Conservation (phyloP, 805 yeast species). For the Yamadazyma akitaensis region DNA sequence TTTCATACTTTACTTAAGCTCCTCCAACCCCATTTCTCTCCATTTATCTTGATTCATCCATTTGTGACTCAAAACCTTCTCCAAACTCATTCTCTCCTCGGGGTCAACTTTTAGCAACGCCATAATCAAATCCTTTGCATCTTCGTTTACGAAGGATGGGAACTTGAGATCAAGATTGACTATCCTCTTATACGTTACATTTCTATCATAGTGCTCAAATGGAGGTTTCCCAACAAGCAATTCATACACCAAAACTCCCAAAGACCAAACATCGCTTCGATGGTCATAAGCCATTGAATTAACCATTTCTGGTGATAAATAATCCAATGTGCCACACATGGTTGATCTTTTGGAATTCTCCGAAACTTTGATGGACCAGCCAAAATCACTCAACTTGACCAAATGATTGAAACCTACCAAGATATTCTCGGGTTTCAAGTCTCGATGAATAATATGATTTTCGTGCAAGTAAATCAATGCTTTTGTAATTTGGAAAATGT, state of each 20-base stretch:
- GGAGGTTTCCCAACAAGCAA: conserved; percentile 88
- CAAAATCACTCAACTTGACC: conserved; percentile 88
- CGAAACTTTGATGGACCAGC: conserved; percentile 71
- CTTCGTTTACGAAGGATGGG: conserved; percentile 66
- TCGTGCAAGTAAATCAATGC: conserved; percentile 77
- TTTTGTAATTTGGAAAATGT: conserved; percentile 76
- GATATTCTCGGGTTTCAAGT: conserved; percentile 91
- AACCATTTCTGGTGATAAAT: conserved; percentile 93
- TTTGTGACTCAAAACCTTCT: conserved; percentile 68
- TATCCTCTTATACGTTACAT: conserved; percentile 76
- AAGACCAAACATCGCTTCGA: conserved; percentile 86
- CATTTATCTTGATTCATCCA: conserved; percentile 60
- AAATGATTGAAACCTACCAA: conserved; percentile 71
- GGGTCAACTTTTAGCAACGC: conserved; percentile 68
- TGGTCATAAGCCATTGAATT: conserved; percentile 76
- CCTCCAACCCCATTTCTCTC: not conserved
- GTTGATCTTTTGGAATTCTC: conserved; percentile 55
- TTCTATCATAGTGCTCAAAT: conserved; percentile 77
- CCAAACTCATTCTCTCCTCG: conserved; percentile 55
- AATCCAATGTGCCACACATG: conserved; percentile 93
- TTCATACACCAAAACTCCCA: conserved; percentile 85
- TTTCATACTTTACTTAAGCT: too few relatives aligned
- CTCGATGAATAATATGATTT: conserved; percentile 83
- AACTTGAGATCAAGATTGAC: conserved; percentile 71
- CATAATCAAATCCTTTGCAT: conserved; percentile 73